Conservation (phyloP, 257 asterid genomes). For the Solanum chaucha region DNA sequence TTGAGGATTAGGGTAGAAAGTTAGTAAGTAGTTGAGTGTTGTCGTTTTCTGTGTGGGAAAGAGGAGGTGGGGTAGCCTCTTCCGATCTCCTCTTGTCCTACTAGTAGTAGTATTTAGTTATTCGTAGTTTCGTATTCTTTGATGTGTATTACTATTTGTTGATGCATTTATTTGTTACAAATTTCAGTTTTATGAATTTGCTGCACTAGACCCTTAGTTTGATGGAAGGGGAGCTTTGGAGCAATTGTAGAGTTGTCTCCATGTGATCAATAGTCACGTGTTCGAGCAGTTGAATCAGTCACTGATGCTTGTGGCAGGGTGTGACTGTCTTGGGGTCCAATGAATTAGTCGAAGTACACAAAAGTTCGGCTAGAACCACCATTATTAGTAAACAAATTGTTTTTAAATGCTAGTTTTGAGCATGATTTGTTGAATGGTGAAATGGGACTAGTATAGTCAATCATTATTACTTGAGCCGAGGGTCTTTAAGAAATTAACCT, state of each 20-base stretch:
- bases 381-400: not conserved
- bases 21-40: not conserved
- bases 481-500: not conserved
- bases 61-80: not conserved
- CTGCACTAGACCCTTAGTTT: not conserved
- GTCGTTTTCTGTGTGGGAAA: not conserved
- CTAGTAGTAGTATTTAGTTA: not conserved
- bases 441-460: too few species aligned
- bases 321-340: not conserved
- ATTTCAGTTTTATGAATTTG: not conserved
- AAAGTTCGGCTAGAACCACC: not conserved
- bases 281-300: not conserved
- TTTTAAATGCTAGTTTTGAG: not conserved
- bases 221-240: not conserved
- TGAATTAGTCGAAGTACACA: not conserved
- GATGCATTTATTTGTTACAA: not conserved
- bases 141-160: not conserved
- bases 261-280: not conserved
- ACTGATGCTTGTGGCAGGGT: not conserved
- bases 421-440: not conserved
- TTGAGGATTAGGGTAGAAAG: not conserved
- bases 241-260: not conserved
- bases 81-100: not conserved
- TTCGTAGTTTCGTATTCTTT: not conserved
- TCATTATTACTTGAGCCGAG: not conserved